Conservation (phyloP, 345 rosid species). For the Lepidium didymum region DNA sequence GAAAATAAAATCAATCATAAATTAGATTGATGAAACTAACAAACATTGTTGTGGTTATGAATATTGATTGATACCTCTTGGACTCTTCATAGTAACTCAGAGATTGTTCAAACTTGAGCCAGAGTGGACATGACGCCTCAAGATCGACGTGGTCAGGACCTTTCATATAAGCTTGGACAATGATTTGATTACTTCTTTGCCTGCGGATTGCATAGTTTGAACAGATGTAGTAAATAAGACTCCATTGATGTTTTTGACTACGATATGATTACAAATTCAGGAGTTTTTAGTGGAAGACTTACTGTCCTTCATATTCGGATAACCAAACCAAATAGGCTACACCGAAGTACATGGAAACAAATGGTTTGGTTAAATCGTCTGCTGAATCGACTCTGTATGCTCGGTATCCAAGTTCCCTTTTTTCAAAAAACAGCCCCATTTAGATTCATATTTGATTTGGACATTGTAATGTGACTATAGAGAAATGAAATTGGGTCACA, state of each 20-base stretch:
- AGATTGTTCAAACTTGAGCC: slow-evolving; percentile 84
- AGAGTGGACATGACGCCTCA: slow-evolving; percentile 46
- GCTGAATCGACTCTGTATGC: slow-evolving; percentile 68
- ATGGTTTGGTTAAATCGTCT: slow-evolving; percentile 73
- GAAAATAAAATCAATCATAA: neutral
- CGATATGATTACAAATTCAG: neutral
- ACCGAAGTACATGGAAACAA: slow-evolving; percentile 82
- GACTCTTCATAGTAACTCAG: slow-evolving; percentile 50
- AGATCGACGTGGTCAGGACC: slow-evolving; percentile 61
- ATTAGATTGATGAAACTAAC: neutral
- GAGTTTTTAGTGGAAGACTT: slow-evolving; percentile 12
- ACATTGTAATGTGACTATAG: neutral
- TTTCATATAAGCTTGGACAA: slow-evolving; percentile 63
- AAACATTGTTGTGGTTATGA: neutral
- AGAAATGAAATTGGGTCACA: neutral
- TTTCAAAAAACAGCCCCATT: neutral
- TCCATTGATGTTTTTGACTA: neutral
- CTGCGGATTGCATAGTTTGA: slow-evolving; percentile 27
- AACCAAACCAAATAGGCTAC: slow-evolving; percentile 80
- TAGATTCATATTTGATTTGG: neutral
- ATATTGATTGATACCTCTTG: slow-evolving; percentile 40
- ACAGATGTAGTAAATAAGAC: neutral
- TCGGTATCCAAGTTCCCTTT: slow-evolving; percentile 70
- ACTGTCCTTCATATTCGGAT: slow-evolving; percentile 85
- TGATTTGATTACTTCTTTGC: slow-evolving; percentile 64